These are phyloP conservation scores for Astrephomene gubernaculifera DNA, from an alignment of 139 green algal genomes.

Conservation along the genomic window DNA sequence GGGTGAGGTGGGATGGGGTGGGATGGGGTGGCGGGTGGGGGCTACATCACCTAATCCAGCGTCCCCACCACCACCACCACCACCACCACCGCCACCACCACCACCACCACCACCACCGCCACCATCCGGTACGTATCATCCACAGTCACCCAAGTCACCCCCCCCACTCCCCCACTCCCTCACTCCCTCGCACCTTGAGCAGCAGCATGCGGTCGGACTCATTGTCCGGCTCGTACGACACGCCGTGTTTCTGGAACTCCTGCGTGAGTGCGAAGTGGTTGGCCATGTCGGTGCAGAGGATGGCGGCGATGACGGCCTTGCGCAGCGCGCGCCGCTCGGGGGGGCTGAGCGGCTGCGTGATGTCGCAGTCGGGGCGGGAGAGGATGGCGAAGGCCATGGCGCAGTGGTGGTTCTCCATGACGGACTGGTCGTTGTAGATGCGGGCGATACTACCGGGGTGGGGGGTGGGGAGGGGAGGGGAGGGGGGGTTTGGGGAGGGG, in stretches of 20 bases:
- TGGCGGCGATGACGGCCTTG: conserved; percentile 64
- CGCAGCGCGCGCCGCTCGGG: conserved; percentile 48
- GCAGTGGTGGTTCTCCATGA: conserved; percentile 87
- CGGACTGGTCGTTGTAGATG: conserved; percentile 73
- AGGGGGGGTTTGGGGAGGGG: neutral
- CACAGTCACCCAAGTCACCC: too few relatives aligned
- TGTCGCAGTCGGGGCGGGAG: conserved; percentile 53
- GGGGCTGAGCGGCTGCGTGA: conserved; percentile 38
- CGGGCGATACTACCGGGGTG: conserved; percentile 47
- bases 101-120: too few relatives aligned
- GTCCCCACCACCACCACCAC: too few relatives aligned
- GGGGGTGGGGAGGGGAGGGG: neutral
- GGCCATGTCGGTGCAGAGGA: conserved; percentile 80
- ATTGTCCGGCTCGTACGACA: conserved; percentile 47
- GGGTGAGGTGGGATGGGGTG: too few relatives aligned
- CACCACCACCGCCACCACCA: too few relatives aligned
- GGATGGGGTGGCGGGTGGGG: too few relatives aligned
- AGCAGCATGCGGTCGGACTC: conserved; percentile 70
- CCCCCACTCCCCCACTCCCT: too few relatives aligned
- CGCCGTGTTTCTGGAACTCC: conserved; percentile 55
- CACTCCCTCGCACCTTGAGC: conserved; percentile 38
- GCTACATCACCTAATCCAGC: too few relatives aligned
- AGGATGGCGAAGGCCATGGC: conserved; percentile 75
- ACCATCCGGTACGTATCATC: too few relatives aligned
- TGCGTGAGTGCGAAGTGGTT: conserved; percentile 72